These are phyloP conservation scores for Naganishia randhawae DNA, from an alignment of 768 basidiomycete species.

Conservation along the genomic window DNA sequence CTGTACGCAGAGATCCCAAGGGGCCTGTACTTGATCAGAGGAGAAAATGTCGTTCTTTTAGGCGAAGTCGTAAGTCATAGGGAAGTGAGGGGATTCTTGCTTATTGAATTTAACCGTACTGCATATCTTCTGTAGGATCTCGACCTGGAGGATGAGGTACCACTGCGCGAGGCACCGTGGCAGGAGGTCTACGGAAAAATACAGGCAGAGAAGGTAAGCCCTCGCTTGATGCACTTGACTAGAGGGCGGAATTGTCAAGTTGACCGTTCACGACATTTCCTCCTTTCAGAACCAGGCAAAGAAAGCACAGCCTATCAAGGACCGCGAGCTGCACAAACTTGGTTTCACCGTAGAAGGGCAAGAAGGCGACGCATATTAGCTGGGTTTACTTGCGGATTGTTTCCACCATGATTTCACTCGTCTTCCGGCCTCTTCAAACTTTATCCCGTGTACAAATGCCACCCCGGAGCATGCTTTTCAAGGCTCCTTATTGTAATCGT, in stretches of 20 bases:
- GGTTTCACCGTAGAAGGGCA: slow-evolving; percentile 94
- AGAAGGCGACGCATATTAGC: slow-evolving; percentile 89
- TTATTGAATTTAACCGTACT: not conserved
- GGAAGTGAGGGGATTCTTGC: not conserved
- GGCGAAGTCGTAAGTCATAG: slow-evolving; percentile 83
- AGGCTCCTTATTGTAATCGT: slow-evolving; percentile 10
- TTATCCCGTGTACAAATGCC: not conserved
- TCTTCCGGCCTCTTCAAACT: not conserved
- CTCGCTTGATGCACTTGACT: not conserved
- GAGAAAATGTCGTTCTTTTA: slow-evolving; percentile 94
- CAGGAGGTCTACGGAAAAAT: slow-evolving; percentile 67
- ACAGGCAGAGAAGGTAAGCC: slow-evolving; percentile 61
- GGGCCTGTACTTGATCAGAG: slow-evolving; percentile 91
- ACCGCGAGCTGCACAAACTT: slow-evolving; percentile 73
- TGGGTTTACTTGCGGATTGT: not conserved
- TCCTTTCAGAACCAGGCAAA: slow-evolving; percentile 61
- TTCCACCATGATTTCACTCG: not conserved
- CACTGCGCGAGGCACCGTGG: slow-evolving; percentile 70
- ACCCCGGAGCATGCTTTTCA: slow-evolving; percentile 23
- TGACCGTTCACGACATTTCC: slow-evolving; percentile 23
- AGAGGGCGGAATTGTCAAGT: slow-evolving; percentile 27
- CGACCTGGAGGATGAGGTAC: slow-evolving; percentile 84
- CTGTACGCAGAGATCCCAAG: slow-evolving; percentile 65
- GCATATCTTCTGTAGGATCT: slow-evolving; percentile 63
- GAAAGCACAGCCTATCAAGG: slow-evolving; percentile 63